phyloP scores from a whole-genome alignment of 2,329 filamentous ascomycete genomes.

The Alternaria gaisen region DNA sequence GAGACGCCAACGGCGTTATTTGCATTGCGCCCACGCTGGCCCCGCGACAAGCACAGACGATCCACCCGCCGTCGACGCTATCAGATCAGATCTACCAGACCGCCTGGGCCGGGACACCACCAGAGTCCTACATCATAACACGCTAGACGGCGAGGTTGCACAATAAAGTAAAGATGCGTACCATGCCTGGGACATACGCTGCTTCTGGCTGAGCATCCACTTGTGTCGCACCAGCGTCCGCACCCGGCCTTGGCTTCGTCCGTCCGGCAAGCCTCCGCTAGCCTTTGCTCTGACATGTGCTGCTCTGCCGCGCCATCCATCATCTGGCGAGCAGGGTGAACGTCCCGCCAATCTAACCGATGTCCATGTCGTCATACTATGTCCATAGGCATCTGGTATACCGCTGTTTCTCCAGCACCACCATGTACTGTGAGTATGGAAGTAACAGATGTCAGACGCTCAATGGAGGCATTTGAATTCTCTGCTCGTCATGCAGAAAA shows the following conservation, averaged over 20 bases:
- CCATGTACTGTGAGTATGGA: neutral
- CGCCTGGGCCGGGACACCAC: constrained; percentile 9
- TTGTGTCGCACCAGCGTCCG: neutral
- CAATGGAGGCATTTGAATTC: neutral
- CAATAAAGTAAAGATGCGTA: constrained; percentile 2
- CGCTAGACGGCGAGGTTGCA: constrained; percentile 8
- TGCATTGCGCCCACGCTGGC: constrained; percentile 28
- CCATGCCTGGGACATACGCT: neutral
- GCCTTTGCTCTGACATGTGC: constrained; percentile 13
- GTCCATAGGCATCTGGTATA: neutral
- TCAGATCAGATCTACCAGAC: constrained; percentile 17
- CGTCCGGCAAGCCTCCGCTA: constrained; percentile 21
- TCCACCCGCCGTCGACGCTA: constrained; percentile 21
- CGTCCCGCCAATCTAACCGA: constrained; percentile 18
- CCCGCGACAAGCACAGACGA: constrained; percentile 32
- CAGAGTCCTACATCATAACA: constrained; percentile 7
- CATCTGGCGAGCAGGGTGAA: neutral
- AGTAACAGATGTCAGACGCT: neutral
- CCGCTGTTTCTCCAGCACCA: neutral
- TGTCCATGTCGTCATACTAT: neutral
- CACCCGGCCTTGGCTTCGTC: constrained; percentile 4
- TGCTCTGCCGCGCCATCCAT: constrained; percentile 6
- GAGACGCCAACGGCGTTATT: constrained; percentile 27
- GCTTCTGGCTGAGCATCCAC: neutral
- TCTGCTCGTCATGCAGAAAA: constrained; percentile 8